Conservation (phyloP, 345 rosid species). For the Eucalyptus regnans region DNA sequence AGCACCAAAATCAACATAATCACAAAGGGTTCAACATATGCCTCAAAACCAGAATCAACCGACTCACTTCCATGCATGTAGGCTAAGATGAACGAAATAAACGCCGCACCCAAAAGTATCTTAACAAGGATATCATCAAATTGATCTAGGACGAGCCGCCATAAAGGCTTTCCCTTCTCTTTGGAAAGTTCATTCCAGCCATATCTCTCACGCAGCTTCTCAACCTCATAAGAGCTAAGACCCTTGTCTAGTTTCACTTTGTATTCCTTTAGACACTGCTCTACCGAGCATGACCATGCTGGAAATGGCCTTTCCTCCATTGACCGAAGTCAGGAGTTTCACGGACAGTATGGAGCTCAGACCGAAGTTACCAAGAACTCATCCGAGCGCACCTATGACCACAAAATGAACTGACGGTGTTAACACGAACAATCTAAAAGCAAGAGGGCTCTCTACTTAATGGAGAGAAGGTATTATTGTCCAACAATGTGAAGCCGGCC, state of each 20-base stretch:
- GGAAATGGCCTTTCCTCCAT: slow-evolving; percentile 69
- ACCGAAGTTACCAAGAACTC: background rate
- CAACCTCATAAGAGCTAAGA: slow-evolving; percentile 43
- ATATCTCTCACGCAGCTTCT: slow-evolving; percentile 45
- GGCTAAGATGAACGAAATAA: slow-evolving; percentile 73
- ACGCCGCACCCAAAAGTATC: slow-evolving; percentile 82
- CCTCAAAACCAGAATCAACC: slow-evolving; percentile 46
- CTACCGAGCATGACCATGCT: slow-evolving; percentile 81
- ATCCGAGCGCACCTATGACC: background rate
- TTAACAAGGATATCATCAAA: slow-evolving; percentile 86
- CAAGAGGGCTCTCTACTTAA: background rate
- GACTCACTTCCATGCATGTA: slow-evolving; percentile 45
- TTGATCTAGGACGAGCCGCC: slow-evolving; percentile 71
- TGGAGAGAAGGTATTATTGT: background rate
- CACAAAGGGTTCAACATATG: slow-evolving; percentile 85
- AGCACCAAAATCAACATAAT: slow-evolving; percentile 64
- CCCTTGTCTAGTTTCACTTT: slow-evolving; percentile 64
- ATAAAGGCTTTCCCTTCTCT: slow-evolving; percentile 79
- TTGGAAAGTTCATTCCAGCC: slow-evolving; percentile 86
- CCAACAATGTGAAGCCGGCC: background rate
- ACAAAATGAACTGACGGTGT: background rate
- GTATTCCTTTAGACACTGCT: slow-evolving; percentile 61
- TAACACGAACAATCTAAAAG: background rate
- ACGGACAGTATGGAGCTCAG: background rate
- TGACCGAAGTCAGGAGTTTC: background rate